These are phyloP conservation scores for Huntiella decipiens DNA, from an alignment of 2,329 filamentous ascomycete genomes.

Conservation along the genomic window DNA sequence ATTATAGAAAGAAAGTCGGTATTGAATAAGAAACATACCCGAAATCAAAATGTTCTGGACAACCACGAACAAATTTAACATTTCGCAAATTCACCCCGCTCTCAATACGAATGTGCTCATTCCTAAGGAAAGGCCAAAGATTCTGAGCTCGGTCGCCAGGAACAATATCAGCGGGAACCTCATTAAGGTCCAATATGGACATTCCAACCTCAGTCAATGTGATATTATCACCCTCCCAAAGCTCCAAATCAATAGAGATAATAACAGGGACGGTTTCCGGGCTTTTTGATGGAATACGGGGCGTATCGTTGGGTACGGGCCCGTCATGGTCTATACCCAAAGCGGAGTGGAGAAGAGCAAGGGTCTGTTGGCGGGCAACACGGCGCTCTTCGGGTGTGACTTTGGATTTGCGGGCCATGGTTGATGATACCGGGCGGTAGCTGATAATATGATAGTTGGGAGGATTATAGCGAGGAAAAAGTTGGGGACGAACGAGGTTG, in stretches of 20 bases:
- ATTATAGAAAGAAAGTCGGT: not conserved
- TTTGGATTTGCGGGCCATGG: conserved; percentile 1
- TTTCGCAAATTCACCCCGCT: conserved; percentile 54
- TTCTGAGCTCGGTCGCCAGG: conserved; percentile 42
- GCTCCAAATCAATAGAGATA: conserved; percentile 66
- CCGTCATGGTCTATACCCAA: not conserved
- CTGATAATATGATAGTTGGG: too few relatives aligned
- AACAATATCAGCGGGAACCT: conserved; percentile 28
- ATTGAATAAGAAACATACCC: conserved; percentile 31
- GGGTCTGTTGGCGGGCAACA: conserved; percentile 18
- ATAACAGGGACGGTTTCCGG: conserved; percentile 31
- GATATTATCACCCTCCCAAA: conserved; percentile 47
- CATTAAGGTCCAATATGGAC: conserved; percentile 52
- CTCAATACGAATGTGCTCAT: conserved; percentile 56
- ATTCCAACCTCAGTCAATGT: conserved; percentile 75
- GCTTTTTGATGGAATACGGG: not conserved
- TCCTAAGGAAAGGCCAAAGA: conserved; percentile 50
- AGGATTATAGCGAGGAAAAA: too few relatives aligned
- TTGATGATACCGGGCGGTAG: not conserved
- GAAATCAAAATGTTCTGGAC: conserved; percentile 57
- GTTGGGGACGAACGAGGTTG: too few relatives aligned
- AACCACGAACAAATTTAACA: conserved; percentile 46
- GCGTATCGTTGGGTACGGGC: not conserved
- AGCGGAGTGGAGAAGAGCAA: conserved; percentile 23
- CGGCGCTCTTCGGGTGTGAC: not conserved